Evolutionary conservation across 2,329 filamentous ascomycete genomes (phyloP), one percentile per base, ranked within the genome.

Genomic region (Fusarium transvaalense): DNA sequence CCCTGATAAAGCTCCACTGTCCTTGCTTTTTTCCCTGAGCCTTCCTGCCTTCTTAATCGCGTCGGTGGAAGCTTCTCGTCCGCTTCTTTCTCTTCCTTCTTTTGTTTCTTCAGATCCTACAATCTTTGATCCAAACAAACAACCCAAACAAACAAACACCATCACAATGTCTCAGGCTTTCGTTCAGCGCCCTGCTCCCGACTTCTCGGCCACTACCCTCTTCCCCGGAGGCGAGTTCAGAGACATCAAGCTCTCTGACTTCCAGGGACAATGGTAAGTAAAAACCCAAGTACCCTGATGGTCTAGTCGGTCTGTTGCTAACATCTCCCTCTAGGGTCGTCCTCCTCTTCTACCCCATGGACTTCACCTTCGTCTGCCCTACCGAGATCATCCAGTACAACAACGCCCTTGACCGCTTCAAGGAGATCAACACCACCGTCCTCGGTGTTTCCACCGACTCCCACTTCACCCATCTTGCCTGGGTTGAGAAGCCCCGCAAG

Each of bases 291-390:
- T 12, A 35, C 38, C 56, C 17, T 21, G 43, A 47, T 60, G 37
- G 43, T 7, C 21, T 35, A 4, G 19, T 2, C 2, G 23, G 6
- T 25, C 23, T 10, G 8, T 48, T n/a, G 12, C 43, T 42, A 23
- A 52, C 38, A 9, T 4, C 14, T 34, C n/a, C 23, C 5, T n/a
- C 0, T 27, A 83, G 88, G 88, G 84, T 90, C 61, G 82, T 90
- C 72, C 86, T 91, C 34, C 85, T 87, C 68, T 90, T 90, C 82
- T 87, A 90, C 77, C 88, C 88, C 59, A 88, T 89, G 80, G 88
- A 89, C 73, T 91, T 88, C 84, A 89, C 88, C 71, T 90, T 90
- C 71, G 87, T 90, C 76, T 90, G 88, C 81, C 86, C 87, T 29
- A 88, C 86, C 75, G 86, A 90, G 79, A 89, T 90, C 79, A 85